A percentile compares a stretch with the other conserved stretches of the same genome.
These are phyloP conservation scores for Aspergillus transmontanensis DNA, from an alignment of 2,329 filamentous ascomycete genomes.

Conservation along the genomic window DNA sequence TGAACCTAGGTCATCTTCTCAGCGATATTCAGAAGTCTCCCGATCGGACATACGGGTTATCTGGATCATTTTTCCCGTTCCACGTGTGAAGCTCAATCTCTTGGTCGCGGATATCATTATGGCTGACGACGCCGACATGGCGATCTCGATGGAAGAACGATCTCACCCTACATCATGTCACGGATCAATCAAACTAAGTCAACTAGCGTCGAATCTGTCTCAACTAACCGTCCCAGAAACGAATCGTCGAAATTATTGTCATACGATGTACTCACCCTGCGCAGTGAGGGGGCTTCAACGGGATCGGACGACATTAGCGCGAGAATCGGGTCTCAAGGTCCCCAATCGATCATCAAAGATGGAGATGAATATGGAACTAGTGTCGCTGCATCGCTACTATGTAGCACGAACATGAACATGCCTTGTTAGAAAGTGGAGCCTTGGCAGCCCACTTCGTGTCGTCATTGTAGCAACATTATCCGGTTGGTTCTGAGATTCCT, in stretches of 20 bases:
- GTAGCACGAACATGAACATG: neutral
- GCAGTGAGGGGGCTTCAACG: slow-evolving; percentile 7
- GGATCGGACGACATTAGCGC: slow-evolving; percentile 6
- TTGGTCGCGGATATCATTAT: slow-evolving; percentile 24
- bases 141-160: slow-evolving; percentile 28
- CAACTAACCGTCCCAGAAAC: slow-evolving; percentile 23
- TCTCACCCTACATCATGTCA: slow-evolving; percentile 16
- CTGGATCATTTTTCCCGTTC: slow-evolving; percentile 32
- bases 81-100: slow-evolving; percentile 34
- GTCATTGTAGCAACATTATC: slow-evolving; percentile 14
- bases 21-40: neutral
- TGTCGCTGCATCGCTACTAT: neutral
- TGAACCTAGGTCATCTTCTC: slow-evolving; percentile 34
- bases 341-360: slow-evolving; percentile 6
- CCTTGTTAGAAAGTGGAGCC: neutral
- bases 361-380: neutral
- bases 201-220: neutral
- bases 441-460: slow-evolving; percentile 12
- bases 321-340: neutral
- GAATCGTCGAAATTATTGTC: slow-evolving; percentile 29
- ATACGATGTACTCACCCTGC: slow-evolving; percentile 23
- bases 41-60: slow-evolving; percentile 28
- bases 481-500: neutral
- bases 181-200: neutral
- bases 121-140: slow-evolving; percentile 28